Evolutionary conservation across 768 basidiomycete genomes (phyloP).

Genomic region (Collybia sp.): DNA sequence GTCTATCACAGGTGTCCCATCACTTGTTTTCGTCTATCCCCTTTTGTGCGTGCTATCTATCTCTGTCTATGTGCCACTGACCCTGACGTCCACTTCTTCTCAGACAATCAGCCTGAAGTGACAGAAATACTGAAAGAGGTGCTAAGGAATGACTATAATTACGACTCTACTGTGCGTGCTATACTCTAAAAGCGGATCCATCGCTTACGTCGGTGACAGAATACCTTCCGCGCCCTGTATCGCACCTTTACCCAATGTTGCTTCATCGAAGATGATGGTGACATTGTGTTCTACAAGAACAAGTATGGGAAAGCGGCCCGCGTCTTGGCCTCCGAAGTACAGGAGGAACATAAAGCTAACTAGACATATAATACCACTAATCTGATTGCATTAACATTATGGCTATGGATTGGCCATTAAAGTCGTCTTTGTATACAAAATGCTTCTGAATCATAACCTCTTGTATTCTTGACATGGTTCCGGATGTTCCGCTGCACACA

Average conservation of each 20-base stretch:
- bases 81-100: not conserved
- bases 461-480: too few species aligned
- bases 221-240: conserved; percentile 54
- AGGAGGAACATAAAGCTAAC: not conserved
- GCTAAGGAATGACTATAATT: conserved; percentile 55
- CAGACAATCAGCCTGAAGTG: conserved; percentile 56
- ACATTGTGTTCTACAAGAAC: conserved; percentile 60
- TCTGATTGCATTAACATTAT: too few species aligned
- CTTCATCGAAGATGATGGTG: conserved; percentile 61
- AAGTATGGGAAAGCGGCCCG: conserved; percentile 38
- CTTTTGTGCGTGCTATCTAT: conserved; percentile 30
- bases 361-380: too few species aligned
- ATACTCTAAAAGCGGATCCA: not conserved
- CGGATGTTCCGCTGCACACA: too few species aligned
- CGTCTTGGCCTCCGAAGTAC: conserved; percentile 19
- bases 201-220: conserved; percentile 22
- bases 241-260: conserved; percentile 56
- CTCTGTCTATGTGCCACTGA: not conserved
- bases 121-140: conserved; percentile 49
- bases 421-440: too few species aligned
- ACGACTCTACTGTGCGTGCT: conserved; percentile 49
- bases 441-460: too few species aligned
- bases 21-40: conserved; percentile 60
- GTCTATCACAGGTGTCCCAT: conserved; percentile 41
- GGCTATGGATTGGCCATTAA: too few species aligned